Evolutionary conservation across 768 basidiomycete genomes (phyloP), one percentile per base, ranked within the genome.

Genomic region (Filobasidium wieringae): DNA sequence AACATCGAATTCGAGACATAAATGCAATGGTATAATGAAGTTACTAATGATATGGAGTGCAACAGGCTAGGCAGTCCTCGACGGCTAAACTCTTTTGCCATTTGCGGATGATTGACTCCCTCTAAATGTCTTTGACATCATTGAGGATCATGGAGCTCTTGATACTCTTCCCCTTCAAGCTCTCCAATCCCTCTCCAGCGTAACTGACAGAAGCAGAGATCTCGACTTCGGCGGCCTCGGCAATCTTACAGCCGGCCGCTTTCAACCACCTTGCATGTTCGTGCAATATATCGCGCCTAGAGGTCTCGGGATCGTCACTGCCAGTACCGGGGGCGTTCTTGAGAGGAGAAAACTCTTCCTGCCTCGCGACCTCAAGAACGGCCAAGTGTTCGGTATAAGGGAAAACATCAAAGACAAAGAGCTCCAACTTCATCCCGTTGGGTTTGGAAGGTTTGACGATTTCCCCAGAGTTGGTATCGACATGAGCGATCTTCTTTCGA

Each of bases 341-440:
- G 72, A 99, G 75, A 33, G 93, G 93, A 62, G 88, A 91, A 67
- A 99, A 99, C 75, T 97, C 93, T 59, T 93, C 88, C 59, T 79
- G 78, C 56, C 95, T 78, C 51, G 81, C 81, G 41, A 95, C 89
- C 73, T 96, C 91, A 69, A 97, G 75, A 37, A 96, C 88, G 29
- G 86, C 82, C 22, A 76, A 68, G 11, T 64, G 64, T 43, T 68
- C 57, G 27, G 90, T 89, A 76, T 82, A 88, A 0, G 92, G 92
- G 79, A 99, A 96, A 43, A 99, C 95, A 75, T 99, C 95, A 68
- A 99, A 99, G 31, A 99, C 87, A 76, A 99, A 99, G 77, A 92
- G 78, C 75, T 99, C 95, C 61, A 99, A 82, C 77, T 99, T 99
- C 88, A 97, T 93, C 60, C 95, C 95, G 72, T 99, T 97, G n/a